These are phyloP conservation scores for Lodderomyces pseudojiufengensis DNA, from an alignment of 1,139 yeast genomes.

Conservation along the genomic window DNA sequence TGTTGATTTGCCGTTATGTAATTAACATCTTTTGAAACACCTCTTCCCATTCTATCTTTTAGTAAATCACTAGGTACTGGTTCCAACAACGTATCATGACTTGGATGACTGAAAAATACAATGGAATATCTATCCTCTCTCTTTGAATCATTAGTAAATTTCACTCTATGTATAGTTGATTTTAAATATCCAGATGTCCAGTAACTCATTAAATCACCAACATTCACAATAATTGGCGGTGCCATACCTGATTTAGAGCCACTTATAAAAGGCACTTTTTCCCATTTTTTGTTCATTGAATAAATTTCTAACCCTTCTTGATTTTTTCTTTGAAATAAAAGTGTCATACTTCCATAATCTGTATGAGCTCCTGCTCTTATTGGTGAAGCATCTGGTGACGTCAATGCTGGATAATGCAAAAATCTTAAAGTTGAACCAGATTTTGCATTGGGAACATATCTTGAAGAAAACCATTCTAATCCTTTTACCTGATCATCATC, in stretches of 20 bases:
- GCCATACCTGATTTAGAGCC: constrained; percentile 40
- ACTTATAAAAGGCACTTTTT: constrained; percentile 55
- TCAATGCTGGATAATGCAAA: constrained; percentile 56
- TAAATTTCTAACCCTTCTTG: constrained; percentile 73
- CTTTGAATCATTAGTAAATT: constrained; percentile 52
- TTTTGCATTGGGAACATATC: constrained; percentile 45
- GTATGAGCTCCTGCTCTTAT: constrained; percentile 86
- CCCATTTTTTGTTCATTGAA: constrained; percentile 56
- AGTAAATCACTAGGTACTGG: constrained; percentile 68
- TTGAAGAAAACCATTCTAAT: constrained; percentile 57
- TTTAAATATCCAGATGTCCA: constrained; percentile 76
- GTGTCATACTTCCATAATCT: constrained; percentile 72
- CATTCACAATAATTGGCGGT: constrained; percentile 65
- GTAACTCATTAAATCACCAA: constrained; percentile 72
- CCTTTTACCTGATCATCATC: constrained; percentile 31
- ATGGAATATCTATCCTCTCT: constrained; percentile 71
- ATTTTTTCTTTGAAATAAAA: constrained; percentile 63
- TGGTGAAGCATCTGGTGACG: too few species aligned
- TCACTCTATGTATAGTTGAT: constrained; percentile 71
- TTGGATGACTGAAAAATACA: constrained; percentile 80
- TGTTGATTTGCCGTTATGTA: constrained; percentile 67
- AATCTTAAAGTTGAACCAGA: constrained; percentile 67
- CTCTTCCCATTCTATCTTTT: constrained; percentile 43
- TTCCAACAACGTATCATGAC: constrained; percentile 56
- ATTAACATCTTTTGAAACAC: constrained; percentile 18